Percentiles rank a stretch among this genome's conserved stretches.
Evolutionary conservation across 441 rosid genomes (phyloP).

Genomic region (Eruca vesicaria): DNA sequence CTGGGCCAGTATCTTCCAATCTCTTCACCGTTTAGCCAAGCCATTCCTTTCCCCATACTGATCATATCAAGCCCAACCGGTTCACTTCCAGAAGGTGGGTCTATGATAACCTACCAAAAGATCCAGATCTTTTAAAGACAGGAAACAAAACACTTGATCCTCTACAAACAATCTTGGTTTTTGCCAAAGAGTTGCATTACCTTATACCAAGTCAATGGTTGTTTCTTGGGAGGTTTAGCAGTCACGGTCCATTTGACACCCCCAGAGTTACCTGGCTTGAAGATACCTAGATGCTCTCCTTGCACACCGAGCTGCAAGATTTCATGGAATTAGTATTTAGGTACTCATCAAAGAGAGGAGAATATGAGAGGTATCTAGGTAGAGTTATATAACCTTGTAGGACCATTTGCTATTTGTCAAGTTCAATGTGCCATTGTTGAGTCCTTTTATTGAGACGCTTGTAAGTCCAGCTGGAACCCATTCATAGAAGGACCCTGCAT

Average conservation of each 20-base stretch:
- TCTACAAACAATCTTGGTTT: slow-evolving; percentile 12
- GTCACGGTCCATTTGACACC: slow-evolving; percentile 64
- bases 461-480: slow-evolving; percentile 81
- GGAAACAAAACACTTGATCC: background rate
- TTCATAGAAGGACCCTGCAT: slow-evolving; percentile 87
- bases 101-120: slow-evolving; percentile 59
- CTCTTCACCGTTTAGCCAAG: slow-evolving; percentile 95
- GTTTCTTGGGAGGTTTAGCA: slow-evolving; percentile 65
- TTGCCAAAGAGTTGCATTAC: slow-evolving; percentile 38
- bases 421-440: slow-evolving; percentile 69
- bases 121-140: background rate
- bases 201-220: slow-evolving; percentile 95
- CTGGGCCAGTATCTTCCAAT: slow-evolving; percentile 94
- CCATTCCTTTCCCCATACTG: slow-evolving; percentile 93
- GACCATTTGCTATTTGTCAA: slow-evolving; percentile 67
- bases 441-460: slow-evolving; percentile 70
- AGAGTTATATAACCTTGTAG: slow-evolving; percentile 68
- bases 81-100: slow-evolving; percentile 80
- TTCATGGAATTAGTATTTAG: background rate
- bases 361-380: no score
- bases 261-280: slow-evolving; percentile 48
- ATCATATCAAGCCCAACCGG: slow-evolving; percentile 91
- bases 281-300: slow-evolving; percentile 76
- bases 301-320: slow-evolving; percentile 66
- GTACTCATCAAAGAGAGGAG: no score